Conservation (phyloP, 2,329 filamentous ascomycete genomes). For the Podosphaera fusca region DNA sequence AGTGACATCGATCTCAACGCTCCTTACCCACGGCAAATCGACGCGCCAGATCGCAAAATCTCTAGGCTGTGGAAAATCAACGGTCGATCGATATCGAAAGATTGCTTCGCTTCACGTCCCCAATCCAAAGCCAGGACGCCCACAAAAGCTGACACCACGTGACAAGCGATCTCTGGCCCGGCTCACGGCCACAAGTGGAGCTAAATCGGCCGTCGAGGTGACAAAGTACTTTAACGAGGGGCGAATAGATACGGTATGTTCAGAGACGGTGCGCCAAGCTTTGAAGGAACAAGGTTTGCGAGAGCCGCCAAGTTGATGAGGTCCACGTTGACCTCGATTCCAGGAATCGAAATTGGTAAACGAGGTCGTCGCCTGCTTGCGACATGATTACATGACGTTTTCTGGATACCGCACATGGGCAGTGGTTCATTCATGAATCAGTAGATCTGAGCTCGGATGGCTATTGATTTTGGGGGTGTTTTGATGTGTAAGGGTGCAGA, state of each 20-base stretch:
- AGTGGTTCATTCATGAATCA: no score
- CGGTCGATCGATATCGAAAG: neutral
- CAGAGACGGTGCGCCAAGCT: neutral
- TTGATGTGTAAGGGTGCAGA: no score
- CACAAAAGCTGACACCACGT: neutral
- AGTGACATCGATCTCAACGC: neutral
- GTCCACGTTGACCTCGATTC: no score
- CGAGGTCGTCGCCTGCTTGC: no score
- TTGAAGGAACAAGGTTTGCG: no score
- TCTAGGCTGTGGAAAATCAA: neutral
- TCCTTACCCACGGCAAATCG: neutral
- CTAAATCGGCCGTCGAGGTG: neutral
- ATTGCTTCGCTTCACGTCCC: neutral
- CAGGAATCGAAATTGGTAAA: no score
- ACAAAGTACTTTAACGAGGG: neutral
- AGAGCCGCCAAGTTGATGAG: no score
- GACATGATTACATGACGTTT: no score
- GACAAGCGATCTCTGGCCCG: neutral
- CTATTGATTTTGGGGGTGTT: no score
- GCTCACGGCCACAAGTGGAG: neutral
- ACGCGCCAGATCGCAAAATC: neutral
- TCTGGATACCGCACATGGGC: no score
- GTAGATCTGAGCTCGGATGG: no score
- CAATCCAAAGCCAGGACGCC: neutral
- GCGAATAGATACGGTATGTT: neutral